A percentile compares a stretch with the other conserved stretches of the same genome.
Evolutionary conservation across 441 rosid genomes (phyloP).

Genomic region (Kokia cookei): DNA sequence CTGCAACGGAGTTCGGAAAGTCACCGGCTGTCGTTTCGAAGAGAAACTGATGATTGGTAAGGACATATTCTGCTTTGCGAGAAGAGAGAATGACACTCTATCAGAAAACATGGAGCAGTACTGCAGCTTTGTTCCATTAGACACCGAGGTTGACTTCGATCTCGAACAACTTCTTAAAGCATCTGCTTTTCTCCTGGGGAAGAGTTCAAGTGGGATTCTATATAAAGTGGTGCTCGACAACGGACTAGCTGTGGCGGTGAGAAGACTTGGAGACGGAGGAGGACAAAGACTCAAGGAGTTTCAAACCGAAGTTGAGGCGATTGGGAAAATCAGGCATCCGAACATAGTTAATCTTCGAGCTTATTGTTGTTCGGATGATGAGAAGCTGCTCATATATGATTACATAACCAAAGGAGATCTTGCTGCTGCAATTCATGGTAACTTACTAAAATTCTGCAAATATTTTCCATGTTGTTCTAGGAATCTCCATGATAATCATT

Average conservation of each 20-base stretch:
- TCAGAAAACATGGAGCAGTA: slow-evolving; percentile 38
- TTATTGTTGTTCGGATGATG: slow-evolving; percentile 61
- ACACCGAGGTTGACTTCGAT: slow-evolving; percentile 33
- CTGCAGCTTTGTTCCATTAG: slow-evolving; percentile 38
- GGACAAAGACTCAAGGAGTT: slow-evolving; percentile 52
- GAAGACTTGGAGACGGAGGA: slow-evolving; percentile 48
- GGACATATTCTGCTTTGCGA: slow-evolving; percentile 41
- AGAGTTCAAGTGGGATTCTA: slow-evolving; percentile 51
- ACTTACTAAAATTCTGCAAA: slow-evolving; percentile 20
- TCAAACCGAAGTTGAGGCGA: slow-evolving; percentile 53
- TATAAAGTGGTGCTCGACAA: slow-evolving; percentile 56
- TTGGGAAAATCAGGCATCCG: slow-evolving; percentile 51
- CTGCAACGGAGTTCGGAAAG: slow-evolving; percentile 11
- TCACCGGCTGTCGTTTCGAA: slow-evolving; percentile 13
- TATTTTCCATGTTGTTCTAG: neutral
- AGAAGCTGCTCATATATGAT: slow-evolving; percentile 60
- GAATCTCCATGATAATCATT: neutral
- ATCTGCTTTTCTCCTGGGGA: slow-evolving; percentile 61
- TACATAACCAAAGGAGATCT: slow-evolving; percentile 51
- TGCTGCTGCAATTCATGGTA: slow-evolving; percentile 56
- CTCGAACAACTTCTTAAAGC: slow-evolving; percentile 60
- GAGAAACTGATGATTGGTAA: slow-evolving; percentile 29
- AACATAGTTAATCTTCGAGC: slow-evolving; percentile 56
- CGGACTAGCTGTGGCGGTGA: slow-evolving; percentile 41
- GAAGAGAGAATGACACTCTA: slow-evolving; percentile 13